Evolutionary conservation across 2,329 filamentous ascomycete genomes (phyloP), one percentile per base, ranked within the genome.

Genomic region (Diaporthe aspalathi): DNA sequence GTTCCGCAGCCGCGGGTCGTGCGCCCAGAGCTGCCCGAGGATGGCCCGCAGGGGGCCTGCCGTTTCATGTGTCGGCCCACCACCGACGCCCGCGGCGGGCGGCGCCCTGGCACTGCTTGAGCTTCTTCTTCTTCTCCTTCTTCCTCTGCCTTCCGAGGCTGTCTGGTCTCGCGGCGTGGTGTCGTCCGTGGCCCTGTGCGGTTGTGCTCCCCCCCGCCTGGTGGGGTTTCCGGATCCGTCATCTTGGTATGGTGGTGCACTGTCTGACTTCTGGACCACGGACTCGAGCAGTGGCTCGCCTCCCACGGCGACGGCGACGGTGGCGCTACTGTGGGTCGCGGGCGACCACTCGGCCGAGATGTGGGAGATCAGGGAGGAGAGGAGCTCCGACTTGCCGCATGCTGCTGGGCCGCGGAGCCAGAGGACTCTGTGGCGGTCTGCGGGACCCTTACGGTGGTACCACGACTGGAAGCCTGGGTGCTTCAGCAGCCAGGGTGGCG

Each of bases 401-500:
- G 78, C 78, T 0, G 79, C 74, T n/a, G 73, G 71, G 2, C 78
- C 79, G 27, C 76, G 76, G 49, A 81, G 75, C 79, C 79, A 80
- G 1, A 80, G 76, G 29, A 80, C 65, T 52, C 77, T 78, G 68
- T 78, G 74, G 49, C 76, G 75, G 57, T 74, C 75, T 32, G 29
- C 35, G 11, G 75, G 71, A 14, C 73, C 74, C 17, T 62, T 75
- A 3, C 78, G 76, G 54, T 78, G 77, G 65, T 79, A 76, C 79
- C 79, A 80, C 0, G 76, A 70, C 8, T 76, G 74, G 53, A 81
- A 80, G 32, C 77, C 77, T 20, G 76, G 74, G 17, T 80, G 62
- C 32, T 79, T 76, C 68, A 79, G 77, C 22, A 80, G 74, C 79
- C 79, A 81, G 5, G 77, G 75, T 52, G 78, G 78, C 1, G 76